These are phyloP conservation scores for Saturnispora sekii DNA, from an alignment of 805 yeast species.

Conservation along the genomic window DNA sequence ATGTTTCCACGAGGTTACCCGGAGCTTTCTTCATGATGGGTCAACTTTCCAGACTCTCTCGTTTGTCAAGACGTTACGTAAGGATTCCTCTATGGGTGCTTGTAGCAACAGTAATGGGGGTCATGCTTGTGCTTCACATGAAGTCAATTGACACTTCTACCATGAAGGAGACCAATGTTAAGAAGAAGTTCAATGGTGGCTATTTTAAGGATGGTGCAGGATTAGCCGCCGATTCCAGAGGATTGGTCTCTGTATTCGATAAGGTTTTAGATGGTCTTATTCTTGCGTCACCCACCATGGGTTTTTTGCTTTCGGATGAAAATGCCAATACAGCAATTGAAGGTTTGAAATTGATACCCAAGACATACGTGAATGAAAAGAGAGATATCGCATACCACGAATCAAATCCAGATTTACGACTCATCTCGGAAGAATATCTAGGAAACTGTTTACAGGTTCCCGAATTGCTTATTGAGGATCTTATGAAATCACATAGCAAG, in stretches of 20 bases:
- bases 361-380: conserved; percentile 21
- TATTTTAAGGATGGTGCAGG: too few species aligned
- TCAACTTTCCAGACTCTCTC: too few species aligned
- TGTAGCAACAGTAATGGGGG: too few species aligned
- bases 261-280: not conserved
- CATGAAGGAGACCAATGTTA: too few species aligned
- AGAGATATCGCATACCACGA: conserved; percentile 26
- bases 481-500: conserved; percentile 38
- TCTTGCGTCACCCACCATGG: not conserved
- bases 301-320: not conserved
- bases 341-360: not conserved
- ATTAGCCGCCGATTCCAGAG: too few species aligned
- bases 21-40: too few species aligned
- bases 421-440: conserved; percentile 45
- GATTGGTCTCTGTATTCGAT: not conserved
- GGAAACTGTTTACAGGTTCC: conserved; percentile 39
- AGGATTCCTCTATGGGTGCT: too few species aligned
- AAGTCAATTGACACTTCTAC: too few species aligned
- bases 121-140: too few species aligned
- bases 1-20: too few species aligned
- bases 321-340: not conserved
- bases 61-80: too few species aligned
- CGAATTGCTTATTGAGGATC: conserved; percentile 31
- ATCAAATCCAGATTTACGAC: conserved; percentile 17
- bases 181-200: too few species aligned